Evolutionary conservation across 805 yeast genomes (phyloP), one percentile per base, ranked within the genome.

Genomic region (Torulaspora maleeae): DNA sequence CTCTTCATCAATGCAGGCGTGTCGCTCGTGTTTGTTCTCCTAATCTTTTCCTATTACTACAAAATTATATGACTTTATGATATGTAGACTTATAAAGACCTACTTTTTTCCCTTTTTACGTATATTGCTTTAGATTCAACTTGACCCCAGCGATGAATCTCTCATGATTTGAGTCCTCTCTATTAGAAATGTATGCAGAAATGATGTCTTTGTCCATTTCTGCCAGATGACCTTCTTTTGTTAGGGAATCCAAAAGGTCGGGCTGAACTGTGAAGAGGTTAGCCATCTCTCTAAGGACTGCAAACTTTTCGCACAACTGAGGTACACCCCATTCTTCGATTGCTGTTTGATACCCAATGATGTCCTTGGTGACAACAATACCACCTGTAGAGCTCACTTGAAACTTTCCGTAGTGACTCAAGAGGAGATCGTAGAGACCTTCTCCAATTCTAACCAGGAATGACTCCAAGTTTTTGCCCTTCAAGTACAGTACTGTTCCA

Each of bases 251-350:
- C 44, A 89, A 69, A 54, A 86, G 74, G 46, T 85, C 85, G 1
- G 91, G 84, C 59, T 86, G 93, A 13, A 87, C 95, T 0, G 95
- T 83, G 63, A 82, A 90, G 48, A 90, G 69, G 56, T 86, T 87
- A 27, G 91, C 88, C 49, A 90, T 76, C 54, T 89, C 96, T 60
- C 88, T 78, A 50, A 90, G 68, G 10, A 87, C 74, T 41, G 79
- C 79, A 67, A 86, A 83, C 46, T 76, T 75, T 27, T 80, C 85
- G 3, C 80, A 69, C 24, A 86, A 66, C 34, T 76, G 80, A 2
- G 75, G 73, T 12, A 84, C 71, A 6, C 72, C 68, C 91, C 93
- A 87, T 35, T 73, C 73, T 44, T 82, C 87, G 35, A 85, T 74
- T 11, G 77, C 72, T 12, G 77, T 72, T 61, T 87, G 91, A 58